Evolutionary conservation across 2,329 filamentous ascomycete genomes (phyloP).

Genomic region (Xylariaceae sp.): DNA sequence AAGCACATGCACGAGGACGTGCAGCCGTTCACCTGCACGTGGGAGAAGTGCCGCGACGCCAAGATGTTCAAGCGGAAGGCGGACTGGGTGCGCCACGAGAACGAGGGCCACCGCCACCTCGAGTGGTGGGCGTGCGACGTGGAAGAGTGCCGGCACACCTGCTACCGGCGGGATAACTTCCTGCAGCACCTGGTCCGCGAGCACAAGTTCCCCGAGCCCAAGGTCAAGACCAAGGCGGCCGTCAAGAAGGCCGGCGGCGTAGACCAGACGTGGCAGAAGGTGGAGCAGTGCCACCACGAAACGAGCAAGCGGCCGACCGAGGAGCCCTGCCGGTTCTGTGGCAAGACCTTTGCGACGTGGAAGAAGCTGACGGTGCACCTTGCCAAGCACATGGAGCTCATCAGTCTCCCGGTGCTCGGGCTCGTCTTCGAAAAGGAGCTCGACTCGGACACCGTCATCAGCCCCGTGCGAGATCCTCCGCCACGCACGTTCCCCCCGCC

Average conservation of each 20-base stretch:
- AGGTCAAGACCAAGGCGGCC: conserved; percentile 66
- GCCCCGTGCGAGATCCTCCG: conserved; percentile 56
- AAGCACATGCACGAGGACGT: conserved; percentile 95
- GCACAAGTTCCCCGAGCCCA: conserved; percentile 80
- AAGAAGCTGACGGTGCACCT: conserved; percentile 93
- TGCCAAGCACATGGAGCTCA: conserved; percentile 90
- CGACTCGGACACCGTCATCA: conserved; percentile 59
- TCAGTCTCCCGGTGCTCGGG: conserved; percentile 72
- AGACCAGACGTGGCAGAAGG: conserved; percentile 69
- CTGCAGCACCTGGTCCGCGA: conserved; percentile 87
- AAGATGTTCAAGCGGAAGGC: conserved; percentile 95
- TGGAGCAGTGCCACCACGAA: conserved; percentile 71
- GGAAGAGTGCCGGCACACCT: conserved; percentile 73
- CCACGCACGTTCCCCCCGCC: conserved; percentile 33
- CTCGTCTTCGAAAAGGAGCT: conserved; percentile 50
- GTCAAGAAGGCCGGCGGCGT: conserved; percentile 52
- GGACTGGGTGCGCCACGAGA: conserved; percentile 93
- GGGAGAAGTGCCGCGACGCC: conserved; percentile 72
- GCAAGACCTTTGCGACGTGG: conserved; percentile 74
- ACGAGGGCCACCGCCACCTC: conserved; percentile 81
- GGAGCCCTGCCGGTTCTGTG: conserved; percentile 84
- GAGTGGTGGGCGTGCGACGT: conserved; percentile 89
- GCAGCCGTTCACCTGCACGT: conserved; percentile 89
- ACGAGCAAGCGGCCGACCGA: conserved; percentile 61
- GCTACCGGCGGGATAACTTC: conserved; percentile 88